Conservation (phyloP, 2,329 filamentous ascomycete genomes). For the Orbilia oligospora region DNA sequence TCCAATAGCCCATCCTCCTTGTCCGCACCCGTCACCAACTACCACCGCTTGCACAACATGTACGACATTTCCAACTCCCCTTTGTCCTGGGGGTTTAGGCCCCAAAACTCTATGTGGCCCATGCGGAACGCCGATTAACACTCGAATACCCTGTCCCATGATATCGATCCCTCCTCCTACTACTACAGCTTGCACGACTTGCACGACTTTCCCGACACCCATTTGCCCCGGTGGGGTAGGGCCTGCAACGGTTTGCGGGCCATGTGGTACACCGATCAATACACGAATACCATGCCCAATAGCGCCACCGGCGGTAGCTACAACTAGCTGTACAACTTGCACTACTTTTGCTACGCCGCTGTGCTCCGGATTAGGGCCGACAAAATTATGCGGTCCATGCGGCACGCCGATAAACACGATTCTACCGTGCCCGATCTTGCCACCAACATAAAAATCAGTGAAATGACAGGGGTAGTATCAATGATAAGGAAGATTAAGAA, state of each 20-base stretch:
- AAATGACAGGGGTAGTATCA: not conserved
- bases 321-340: slow-evolving; percentile 39
- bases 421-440: slow-evolving; percentile 22
- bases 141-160: slow-evolving; percentile 11
- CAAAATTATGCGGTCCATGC: slow-evolving; percentile 41
- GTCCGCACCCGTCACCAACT: slow-evolving; percentile 29
- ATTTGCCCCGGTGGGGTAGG: slow-evolving; percentile 41
- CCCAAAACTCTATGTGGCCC: slow-evolving; percentile 22
- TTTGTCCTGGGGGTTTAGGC: slow-evolving; percentile 21
- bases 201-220: slow-evolving; percentile 44
- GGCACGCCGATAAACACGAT: slow-evolving; percentile 39
- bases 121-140: slow-evolving; percentile 32
- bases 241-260: slow-evolving; percentile 49
- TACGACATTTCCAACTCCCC: slow-evolving; percentile 22
- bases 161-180: slow-evolving; percentile 26
- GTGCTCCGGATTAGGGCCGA: slow-evolving; percentile 30
- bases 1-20: slow-evolving; percentile 37
- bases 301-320: slow-evolving; percentile 21
- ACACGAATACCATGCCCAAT: slow-evolving; percentile 45
- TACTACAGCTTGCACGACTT: slow-evolving; percentile 43
- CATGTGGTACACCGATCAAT: slow-evolving; percentile 39
- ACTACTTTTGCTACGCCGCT: slow-evolving; percentile 35
- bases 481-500: not conserved
- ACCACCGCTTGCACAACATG: slow-evolving; percentile 31
- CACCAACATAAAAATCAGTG: slow-evolving; percentile 26